These are phyloP conservation scores for Diaporthe nobilis DNA, from an alignment of 2,329 filamentous ascomycete genomes.

Conservation along the genomic window DNA sequence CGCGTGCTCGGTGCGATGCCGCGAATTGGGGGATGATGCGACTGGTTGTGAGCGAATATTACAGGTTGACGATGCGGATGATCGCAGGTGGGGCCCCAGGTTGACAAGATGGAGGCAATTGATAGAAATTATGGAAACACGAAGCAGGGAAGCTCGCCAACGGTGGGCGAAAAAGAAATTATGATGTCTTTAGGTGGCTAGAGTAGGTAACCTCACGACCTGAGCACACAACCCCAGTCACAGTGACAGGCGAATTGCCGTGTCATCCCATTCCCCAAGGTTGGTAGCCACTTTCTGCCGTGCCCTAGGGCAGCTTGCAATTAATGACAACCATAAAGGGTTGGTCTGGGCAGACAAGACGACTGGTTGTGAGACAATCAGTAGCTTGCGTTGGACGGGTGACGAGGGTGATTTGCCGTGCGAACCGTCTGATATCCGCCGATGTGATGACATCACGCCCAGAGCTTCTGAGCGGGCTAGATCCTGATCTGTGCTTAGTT, in stretches of 20 bases:
- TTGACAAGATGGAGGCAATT: not conserved
- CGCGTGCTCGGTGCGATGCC: constrained; percentile 8
- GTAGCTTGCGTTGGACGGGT: not conserved
- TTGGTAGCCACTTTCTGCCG: not conserved
- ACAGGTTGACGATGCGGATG: not conserved
- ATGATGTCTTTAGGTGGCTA: not conserved
- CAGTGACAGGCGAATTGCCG: constrained; percentile 7
- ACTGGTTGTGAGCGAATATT: not conserved
- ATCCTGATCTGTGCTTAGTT: constrained; percentile 9
- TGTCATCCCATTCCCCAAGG: constrained; percentile 1
- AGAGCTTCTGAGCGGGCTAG: not conserved
- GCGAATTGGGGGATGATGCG: not conserved
- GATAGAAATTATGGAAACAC: constrained; percentile 14
- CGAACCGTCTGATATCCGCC: not conserved
- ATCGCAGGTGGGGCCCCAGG: not conserved
- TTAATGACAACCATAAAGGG: constrained; percentile 3
- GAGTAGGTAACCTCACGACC: not conserved
- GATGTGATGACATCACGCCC: constrained; percentile 22
- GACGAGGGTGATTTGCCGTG: not conserved
- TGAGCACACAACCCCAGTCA: not conserved
- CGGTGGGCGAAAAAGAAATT: constrained; percentile 5
- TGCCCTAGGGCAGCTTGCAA: constrained; percentile 14
- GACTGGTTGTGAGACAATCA: constrained; percentile 1
- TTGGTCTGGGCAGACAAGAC: constrained; percentile 2
- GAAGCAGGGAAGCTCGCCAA: not conserved